Evolutionary conservation across 495 filamentous ascomycete species (phyloP).

Genomic region (Xylaria palmicola): DNA sequence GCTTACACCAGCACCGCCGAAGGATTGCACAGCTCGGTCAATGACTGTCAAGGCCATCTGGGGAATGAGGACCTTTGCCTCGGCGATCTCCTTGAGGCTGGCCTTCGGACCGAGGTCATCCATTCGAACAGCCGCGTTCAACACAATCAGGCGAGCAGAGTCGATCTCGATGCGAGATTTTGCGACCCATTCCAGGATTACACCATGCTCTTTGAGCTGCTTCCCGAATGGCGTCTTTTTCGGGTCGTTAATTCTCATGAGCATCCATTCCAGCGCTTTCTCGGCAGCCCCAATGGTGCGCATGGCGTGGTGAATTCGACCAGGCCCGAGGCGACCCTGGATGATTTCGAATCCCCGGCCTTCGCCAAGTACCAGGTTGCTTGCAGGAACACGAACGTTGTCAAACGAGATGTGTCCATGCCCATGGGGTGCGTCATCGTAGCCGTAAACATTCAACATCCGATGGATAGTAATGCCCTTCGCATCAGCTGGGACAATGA

Average conservation of each 20-base stretch:
- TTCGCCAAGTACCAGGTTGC: conserved; percentile 81
- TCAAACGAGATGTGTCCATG: conserved; percentile 87
- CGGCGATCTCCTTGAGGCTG: conserved; percentile 78
- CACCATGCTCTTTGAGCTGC: conserved; percentile 75
- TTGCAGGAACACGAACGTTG: conserved; percentile 75
- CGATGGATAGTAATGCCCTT: conserved; percentile 80
- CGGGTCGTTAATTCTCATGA: conserved; percentile 85
- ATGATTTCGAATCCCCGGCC: conserved; percentile 97
- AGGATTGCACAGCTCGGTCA: conserved; percentile 83
- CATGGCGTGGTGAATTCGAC: conserved; percentile 94
- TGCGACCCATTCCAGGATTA: conserved; percentile 92
- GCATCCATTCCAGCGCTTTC: conserved; percentile 81
- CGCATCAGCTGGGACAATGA: conserved; percentile 74
- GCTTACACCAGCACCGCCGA: conserved; percentile 80
- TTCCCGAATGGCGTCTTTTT: conserved; percentile 84
- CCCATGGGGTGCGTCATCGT: conserved; percentile 91
- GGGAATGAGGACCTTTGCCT: conserved; percentile 84
- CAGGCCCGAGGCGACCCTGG: conserved; percentile 86
- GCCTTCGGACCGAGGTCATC: conserved; percentile 77
- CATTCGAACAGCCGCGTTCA: conserved; percentile 89
- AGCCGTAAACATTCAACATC: conserved; percentile 87
- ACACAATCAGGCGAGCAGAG: conserved; percentile 77
- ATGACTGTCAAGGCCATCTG: conserved; percentile 75
- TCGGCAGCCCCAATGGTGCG: conserved; percentile 85
- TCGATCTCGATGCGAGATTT: conserved; percentile 89